phyloP scores from a whole-genome alignment of 2,329 filamentous ascomycete genomes.

The Exophiala sideris region DNA sequence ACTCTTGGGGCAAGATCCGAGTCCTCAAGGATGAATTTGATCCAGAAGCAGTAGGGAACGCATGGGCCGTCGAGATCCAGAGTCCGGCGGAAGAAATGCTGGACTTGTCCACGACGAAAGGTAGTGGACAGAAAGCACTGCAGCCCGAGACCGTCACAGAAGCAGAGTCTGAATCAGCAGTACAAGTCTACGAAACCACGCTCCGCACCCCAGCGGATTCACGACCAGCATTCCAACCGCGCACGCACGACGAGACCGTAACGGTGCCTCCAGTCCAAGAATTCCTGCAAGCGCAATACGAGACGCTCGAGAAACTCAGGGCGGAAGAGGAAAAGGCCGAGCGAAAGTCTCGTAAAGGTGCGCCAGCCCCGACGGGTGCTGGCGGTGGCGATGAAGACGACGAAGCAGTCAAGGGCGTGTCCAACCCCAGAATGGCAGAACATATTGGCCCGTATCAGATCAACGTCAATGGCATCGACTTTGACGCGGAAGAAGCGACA shows the following conservation, averaged over 20 bases:
- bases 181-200: conserved; percentile 21
- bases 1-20: conserved; percentile 96
- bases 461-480: conserved; percentile 96
- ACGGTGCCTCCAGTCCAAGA: conserved; percentile 60
- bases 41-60: conserved; percentile 77
- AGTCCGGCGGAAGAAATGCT: conserved; percentile 39
- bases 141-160: conserved; percentile 25
- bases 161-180: conserved; percentile 18
- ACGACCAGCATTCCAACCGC: conserved; percentile 31
- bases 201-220: conserved; percentile 17
- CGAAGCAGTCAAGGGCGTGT: conserved; percentile 38
- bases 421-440: conserved; percentile 55
- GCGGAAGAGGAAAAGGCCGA: conserved; percentile 52
- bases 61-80: conserved; percentile 82
- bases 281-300: conserved; percentile 73
- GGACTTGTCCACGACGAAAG: conserved; percentile 28
- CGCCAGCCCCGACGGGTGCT: conserved; percentile 10
- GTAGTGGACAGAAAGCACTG: conserved; percentile 30
- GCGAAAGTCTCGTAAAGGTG: conserved; percentile 21
- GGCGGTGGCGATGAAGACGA: conserved; percentile 33
- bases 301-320: conserved; percentile 65
- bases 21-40: conserved; percentile 90
- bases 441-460: conserved; percentile 95
- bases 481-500: conserved; percentile 76
- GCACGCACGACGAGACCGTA: conserved; percentile 56